A percentile compares a stretch with the other conserved stretches of the same genome.
Conservation (phyloP, 1,284 basidiomycete species). For the Kalmanozyma brasiliensis region DNA sequence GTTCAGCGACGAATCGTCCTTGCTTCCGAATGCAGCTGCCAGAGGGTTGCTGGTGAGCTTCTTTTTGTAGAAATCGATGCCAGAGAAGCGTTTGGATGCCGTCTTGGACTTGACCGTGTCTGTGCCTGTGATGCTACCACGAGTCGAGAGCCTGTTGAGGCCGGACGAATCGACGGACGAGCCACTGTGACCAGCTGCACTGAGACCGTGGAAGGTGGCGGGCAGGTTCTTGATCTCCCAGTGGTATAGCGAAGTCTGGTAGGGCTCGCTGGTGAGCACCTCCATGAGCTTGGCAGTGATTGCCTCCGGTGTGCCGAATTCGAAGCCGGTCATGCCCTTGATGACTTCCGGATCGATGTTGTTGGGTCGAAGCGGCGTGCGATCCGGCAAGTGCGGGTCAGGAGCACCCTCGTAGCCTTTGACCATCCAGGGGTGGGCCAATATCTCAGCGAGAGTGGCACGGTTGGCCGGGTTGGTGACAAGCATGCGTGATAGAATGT, state of each 20-base stretch:
- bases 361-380: slow-evolving; percentile 85
- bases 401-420: slow-evolving; percentile 85
- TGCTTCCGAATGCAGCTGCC: slow-evolving; percentile 49
- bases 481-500: slow-evolving; percentile 91
- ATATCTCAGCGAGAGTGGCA: slow-evolving; percentile 86
- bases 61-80: slow-evolving; percentile 92
- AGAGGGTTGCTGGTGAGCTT: slow-evolving; percentile 73
- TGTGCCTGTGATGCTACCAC: slow-evolving; percentile 24
- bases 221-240: slow-evolving; percentile 75
- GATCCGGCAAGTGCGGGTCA: slow-evolving; percentile 84
- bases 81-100: slow-evolving; percentile 77
- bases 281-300: slow-evolving; percentile 80
- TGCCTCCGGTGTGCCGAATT: slow-evolving; percentile 88
- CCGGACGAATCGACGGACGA: slow-evolving; percentile 19
- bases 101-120: slow-evolving; percentile 51
- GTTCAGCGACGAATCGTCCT: slow-evolving; percentile 36
- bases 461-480: slow-evolving; percentile 90
- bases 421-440: slow-evolving; percentile 92
- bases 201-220: slow-evolving; percentile 34
- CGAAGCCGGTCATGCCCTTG: slow-evolving; percentile 93
- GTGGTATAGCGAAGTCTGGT: slow-evolving; percentile 77
- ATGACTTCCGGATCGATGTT: slow-evolving; percentile 88
- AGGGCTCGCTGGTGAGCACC: slow-evolving; percentile 82
- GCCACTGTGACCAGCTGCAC: slow-evolving; percentile 66
- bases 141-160: slow-evolving; percentile 36